A percentile compares a stretch with the other conserved stretches of the same genome.
These are phyloP conservation scores for Adansonia grandidieri DNA, from an alignment of 441 rosid species.

Conservation along the genomic window DNA sequence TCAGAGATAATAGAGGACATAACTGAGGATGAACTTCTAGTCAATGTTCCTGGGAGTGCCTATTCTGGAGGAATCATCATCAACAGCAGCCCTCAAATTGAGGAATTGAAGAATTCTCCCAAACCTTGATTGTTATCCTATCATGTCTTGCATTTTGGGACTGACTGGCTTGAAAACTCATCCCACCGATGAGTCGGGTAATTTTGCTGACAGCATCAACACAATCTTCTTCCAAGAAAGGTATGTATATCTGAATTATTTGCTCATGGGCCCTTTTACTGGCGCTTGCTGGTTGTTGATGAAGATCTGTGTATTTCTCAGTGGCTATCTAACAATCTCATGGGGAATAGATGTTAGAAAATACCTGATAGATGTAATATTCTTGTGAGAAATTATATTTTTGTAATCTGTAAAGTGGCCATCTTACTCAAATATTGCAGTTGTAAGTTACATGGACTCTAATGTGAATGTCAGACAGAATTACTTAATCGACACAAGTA, in stretches of 20 bases:
- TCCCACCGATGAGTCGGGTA: neutral
- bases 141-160: neutral
- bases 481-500: no score
- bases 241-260: neutral
- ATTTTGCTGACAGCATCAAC: neutral
- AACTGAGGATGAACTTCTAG: slow-evolving; percentile 65
- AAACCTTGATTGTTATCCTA: slow-evolving; percentile 5
- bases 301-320: neutral
- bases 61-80: slow-evolving; percentile 46
- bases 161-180: neutral
- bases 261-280: neutral
- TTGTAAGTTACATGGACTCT: no score
- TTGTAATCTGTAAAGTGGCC: neutral
- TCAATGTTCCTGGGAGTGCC: slow-evolving; percentile 90
- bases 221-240: slow-evolving; percentile 7
- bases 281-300: neutral
- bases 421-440: neutral
- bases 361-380: neutral
- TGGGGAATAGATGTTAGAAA: neutral
- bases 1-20: slow-evolving; percentile 33
- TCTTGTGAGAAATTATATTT: neutral
- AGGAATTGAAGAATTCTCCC: slow-evolving; percentile 14
- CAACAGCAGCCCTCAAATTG: slow-evolving; percentile 17
- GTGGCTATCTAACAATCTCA: slow-evolving; percentile 3
- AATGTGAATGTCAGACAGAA: no score